Conservation (phyloP, 2,329 filamentous ascomycete genomes). For the Amauroascus niger region DNA sequence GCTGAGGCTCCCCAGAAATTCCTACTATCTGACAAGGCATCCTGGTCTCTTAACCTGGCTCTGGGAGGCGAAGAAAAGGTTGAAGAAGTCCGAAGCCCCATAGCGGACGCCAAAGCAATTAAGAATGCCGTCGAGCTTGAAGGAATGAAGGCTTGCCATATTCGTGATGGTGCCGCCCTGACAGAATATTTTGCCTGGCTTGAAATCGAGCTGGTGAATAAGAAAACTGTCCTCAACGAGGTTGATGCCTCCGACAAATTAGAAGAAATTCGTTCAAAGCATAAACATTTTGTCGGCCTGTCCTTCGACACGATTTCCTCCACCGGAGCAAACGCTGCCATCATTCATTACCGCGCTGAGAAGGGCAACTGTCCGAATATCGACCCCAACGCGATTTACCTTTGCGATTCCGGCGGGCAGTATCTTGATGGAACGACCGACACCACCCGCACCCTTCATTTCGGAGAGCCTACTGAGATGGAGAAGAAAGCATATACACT, state of each 20-base stretch:
- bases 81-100: conserved; percentile 76
- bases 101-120: conserved; percentile 83
- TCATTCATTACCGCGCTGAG: conserved; percentile 93
- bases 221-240: conserved; percentile 69
- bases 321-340: conserved; percentile 80
- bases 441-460: conserved; percentile 86
- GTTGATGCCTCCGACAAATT: conserved; percentile 87
- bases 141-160: conserved; percentile 88
- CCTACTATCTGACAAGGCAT: conserved; percentile 76
- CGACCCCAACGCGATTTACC: conserved; percentile 75
- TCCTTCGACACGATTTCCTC: conserved; percentile 96
- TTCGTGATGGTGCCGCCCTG: conserved; percentile 83
- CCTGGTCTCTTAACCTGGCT: conserved; percentile 82
- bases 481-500: conserved; percentile 88
- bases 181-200: conserved; percentile 95
- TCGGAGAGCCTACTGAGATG: conserved; percentile 69
- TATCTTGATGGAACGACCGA: conserved; percentile 94
- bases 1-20: conserved; percentile 52
- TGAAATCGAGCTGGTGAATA: conserved; percentile 70
- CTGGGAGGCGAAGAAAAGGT: conserved; percentile 78
- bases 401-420: conserved; percentile 96
- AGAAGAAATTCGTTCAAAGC: conserved; percentile 51
- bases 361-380: conserved; percentile 70
- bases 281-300: conserved; percentile 71
- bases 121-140: conserved; percentile 85